phyloP scores from a whole-genome alignment of 2,329 filamentous ascomycete species.

The Penicillium sp. region DNA sequence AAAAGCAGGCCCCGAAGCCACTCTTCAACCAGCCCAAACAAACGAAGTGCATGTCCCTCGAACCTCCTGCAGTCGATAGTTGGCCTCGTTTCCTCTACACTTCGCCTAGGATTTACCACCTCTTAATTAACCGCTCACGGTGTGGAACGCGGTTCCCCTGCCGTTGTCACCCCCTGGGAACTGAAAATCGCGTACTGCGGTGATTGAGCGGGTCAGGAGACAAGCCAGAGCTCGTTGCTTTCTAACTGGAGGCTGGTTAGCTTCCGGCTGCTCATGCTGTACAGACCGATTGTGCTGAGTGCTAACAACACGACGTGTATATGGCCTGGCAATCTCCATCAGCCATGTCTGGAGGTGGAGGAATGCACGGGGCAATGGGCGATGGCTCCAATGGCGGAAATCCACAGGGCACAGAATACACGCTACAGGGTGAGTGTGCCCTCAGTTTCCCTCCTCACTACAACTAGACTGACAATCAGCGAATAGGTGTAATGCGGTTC shows the following conservation, averaged over 20 bases:
- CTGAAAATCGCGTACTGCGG: constrained; percentile 18
- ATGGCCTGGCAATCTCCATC: constrained; percentile 70
- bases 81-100: constrained; percentile 9
- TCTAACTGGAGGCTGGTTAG: background rate
- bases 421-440: constrained; percentile 58
- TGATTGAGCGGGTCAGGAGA: constrained; percentile 24
- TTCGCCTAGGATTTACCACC: background rate
- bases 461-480: background rate
- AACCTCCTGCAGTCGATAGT: constrained; percentile 10
- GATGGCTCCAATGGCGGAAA: constrained; percentile 45
- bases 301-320: constrained; percentile 18
- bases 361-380: constrained; percentile 45
- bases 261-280: background rate
- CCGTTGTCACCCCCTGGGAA: constrained; percentile 16
- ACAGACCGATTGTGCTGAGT: background rate
- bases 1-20: background rate
- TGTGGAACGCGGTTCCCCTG: constrained; percentile 17
- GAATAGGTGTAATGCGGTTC: constrained; percentile 91
- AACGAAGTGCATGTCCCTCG: constrained; percentile 15
- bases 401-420: constrained; percentile 65
- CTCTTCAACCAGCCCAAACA: constrained; percentile 8
- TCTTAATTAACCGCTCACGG: constrained; percentile 7
- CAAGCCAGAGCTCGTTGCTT: constrained; percentile 13
- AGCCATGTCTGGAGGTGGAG: constrained; percentile 56
- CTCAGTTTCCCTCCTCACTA: background rate